Evolutionary conservation across 192 early-diverging fungal genomes (phyloP), one percentile per base, ranked within the genome.

Genomic region (Podila clonocystis): DNA sequence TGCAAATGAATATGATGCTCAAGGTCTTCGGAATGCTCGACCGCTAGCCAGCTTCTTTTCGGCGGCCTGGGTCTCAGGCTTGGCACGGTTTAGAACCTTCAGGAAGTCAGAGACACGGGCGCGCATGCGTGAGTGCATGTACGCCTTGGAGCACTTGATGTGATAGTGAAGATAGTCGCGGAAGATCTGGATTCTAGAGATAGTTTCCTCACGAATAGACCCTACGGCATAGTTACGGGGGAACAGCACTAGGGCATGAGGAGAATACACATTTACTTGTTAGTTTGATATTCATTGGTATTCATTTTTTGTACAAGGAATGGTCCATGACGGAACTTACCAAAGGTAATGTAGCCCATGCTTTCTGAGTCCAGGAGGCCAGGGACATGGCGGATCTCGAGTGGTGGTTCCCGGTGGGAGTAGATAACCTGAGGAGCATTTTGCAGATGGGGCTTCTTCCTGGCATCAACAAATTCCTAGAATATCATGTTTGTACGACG

Each of bases 91-190:
- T 67, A 99, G 89, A 11, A 99, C 97, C 91, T 98, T 99, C 75
- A 99, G 85, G 85, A 99, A 97, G 63, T 94, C 95, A 70, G 92
- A 91, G 52, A 99, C 98, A 48, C 98, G 91, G 58, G 95, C 91
- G 59, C 98, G 86, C 96, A 99, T 97, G 50, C 98, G 92, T 20
- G 96, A 96, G 85, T 98, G 96, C 96, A 99, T 96, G 77, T 98
- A 99, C 1, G 98, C 96, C 87, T 99, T 99, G 58, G 96, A 95
- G 64, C 96, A 97, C 87, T 99, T 99, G 87, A 99, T 98, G 75
- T 99, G 98, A 85, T 98, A 99, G 82, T 99, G 98, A 68, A 99
- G 87, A 84, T 98, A 99, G 86, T 99, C 97, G 50, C 97, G 90
- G 93, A 98, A 98, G 66, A 98, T 89, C 85, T 97, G 97, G 75